A percentile compares a stretch with the other conserved stretches of the same genome.
phyloP scores from a whole-genome alignment of 306 rosid genomes.

The Cucumis hystrix region DNA sequence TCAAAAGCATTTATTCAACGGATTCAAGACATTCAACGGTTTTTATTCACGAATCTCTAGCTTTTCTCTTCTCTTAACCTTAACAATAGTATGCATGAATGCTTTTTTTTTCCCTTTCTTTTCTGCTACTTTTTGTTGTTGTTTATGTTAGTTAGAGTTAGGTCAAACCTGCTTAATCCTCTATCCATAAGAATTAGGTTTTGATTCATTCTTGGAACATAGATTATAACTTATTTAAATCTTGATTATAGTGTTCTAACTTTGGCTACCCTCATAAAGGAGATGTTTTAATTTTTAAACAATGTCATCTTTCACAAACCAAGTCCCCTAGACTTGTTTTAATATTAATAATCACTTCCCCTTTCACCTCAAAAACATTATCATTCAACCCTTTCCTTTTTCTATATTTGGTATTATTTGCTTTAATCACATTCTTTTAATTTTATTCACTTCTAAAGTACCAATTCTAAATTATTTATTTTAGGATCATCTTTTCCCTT shows the following conservation, averaged over 20 bases:
- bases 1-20: too few relatives aligned
- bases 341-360: neutral
- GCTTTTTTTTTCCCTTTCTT: too few relatives aligned
- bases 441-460: neutral
- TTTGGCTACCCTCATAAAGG: neutral
- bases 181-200: neutral
- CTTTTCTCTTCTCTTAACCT: too few relatives aligned
- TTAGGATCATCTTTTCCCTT: neutral
- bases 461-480: neutral
- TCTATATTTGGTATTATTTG: neutral
- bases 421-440: neutral
- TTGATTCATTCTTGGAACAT: neutral
- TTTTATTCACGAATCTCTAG: too few relatives aligned
- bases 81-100: too few relatives aligned
- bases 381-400: neutral
- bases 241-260: neutral
- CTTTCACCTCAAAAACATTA: neutral
- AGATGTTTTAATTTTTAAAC: neutral
- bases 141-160: neutral
- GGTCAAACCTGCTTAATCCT: neutral
- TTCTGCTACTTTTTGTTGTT: neutral
- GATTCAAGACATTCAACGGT: too few relatives aligned
- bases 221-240: neutral
- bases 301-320: neutral
- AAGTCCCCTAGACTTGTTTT: neutral